A percentile compares a stretch with the other conserved stretches of the same genome.
Evolutionary conservation across 116 monocot genomes (phyloP).

Genomic region (Cymodocea nodosa): DNA sequence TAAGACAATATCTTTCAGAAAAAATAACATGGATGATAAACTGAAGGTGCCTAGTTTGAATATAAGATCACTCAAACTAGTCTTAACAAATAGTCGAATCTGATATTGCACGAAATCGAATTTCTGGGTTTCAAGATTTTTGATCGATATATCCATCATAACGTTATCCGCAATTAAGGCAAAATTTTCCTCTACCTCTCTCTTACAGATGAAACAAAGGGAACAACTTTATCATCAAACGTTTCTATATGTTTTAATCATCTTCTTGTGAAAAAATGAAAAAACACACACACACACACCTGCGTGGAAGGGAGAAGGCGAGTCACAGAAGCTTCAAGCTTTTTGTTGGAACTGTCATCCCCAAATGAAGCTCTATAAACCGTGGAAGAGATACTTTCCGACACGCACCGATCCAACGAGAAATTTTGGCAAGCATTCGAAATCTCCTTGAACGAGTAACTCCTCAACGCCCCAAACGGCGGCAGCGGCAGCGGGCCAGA

Average conservation of each 20-base stretch:
- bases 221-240: neutral
- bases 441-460: slow-evolving; percentile 73
- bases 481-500: slow-evolving; percentile 83
- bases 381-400: slow-evolving; percentile 56
- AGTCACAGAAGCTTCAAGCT: slow-evolving; percentile 64
- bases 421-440: slow-evolving; percentile 68
- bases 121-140: too few relatives aligned
- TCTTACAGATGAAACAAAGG: too few relatives aligned
- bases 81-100: too few relatives aligned
- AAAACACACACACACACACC: slow-evolving; percentile 16
- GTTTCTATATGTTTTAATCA: neutral
- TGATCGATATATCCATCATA: too few relatives aligned
- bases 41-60: too few relatives aligned
- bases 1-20: too few relatives aligned
- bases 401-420: slow-evolving; percentile 51
- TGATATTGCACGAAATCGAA: too few relatives aligned
- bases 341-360: slow-evolving; percentile 47
- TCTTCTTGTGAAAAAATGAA: neutral
- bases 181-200: too few relatives aligned
- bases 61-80: too few relatives aligned
- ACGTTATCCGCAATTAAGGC: too few relatives aligned
- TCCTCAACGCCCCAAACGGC: slow-evolving; percentile 46
- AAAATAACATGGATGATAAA: too few relatives aligned
- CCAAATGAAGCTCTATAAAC: slow-evolving; percentile 78
- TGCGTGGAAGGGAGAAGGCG: slow-evolving; percentile 52